Percentiles rank a stretch among this genome's conserved stretches.
phyloP scores from a whole-genome alignment of 805 yeast genomes.

The Nakazawaea pomicola region DNA sequence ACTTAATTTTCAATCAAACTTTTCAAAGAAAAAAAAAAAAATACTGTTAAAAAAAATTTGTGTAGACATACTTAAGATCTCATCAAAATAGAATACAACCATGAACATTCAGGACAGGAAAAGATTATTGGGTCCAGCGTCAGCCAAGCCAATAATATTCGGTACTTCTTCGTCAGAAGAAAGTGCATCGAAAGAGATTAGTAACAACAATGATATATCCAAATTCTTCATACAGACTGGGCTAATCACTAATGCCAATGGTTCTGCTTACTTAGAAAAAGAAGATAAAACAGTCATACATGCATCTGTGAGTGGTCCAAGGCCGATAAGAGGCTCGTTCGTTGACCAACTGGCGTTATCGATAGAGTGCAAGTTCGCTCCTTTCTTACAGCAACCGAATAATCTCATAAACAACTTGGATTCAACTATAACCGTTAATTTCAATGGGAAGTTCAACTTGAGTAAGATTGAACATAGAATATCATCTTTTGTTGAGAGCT shows the following conservation, averaged over 20 bases:
- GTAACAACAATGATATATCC: constrained; percentile 25
- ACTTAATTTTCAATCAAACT: too few species aligned
- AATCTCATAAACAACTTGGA: constrained; percentile 17
- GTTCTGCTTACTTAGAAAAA: constrained; percentile 75
- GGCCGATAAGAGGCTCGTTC: constrained; percentile 76
- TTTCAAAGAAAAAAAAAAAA: constrained; percentile 6
- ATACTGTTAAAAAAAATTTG: not conserved
- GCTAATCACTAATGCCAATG: constrained; percentile 65
- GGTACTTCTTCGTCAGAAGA: constrained; percentile 20
- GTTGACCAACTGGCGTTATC: constrained; percentile 60
- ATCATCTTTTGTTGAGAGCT: constrained; percentile 33
- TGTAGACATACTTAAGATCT: not conserved
- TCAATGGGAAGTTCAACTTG: constrained; percentile 28
- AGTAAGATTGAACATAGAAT: constrained; percentile 40
- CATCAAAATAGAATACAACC: too few species aligned
- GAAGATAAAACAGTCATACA: constrained; percentile 54
- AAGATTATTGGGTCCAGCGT: constrained; percentile 78
- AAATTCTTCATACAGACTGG: constrained; percentile 59
- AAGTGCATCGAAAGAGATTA: not conserved
- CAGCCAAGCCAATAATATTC: constrained; percentile 49
- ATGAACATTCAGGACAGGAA: constrained; percentile 64
- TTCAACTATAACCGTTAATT: constrained; percentile 14
- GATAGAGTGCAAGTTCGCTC: constrained; percentile 53
- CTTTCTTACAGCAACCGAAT: constrained; percentile 39
- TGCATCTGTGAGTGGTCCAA: constrained; percentile 81